Evolutionary conservation across 2,329 filamentous ascomycete species (phyloP).

Genomic region (Colletotrichum incanum): DNA sequence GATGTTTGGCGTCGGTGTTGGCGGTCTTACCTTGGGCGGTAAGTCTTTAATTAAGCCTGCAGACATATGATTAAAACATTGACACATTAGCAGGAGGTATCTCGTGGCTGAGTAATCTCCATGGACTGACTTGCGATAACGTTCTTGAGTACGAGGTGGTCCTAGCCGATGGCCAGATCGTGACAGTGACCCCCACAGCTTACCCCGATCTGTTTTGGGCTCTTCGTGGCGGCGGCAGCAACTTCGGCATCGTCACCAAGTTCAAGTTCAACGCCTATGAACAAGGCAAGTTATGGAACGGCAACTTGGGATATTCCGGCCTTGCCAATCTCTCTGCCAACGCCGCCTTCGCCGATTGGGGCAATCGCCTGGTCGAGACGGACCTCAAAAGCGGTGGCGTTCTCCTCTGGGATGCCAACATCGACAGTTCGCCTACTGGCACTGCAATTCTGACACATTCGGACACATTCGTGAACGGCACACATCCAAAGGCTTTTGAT

Average conservation of each 20-base stretch:
- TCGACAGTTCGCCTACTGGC: constrained; percentile 7
- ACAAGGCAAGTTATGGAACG: constrained; percentile 38
- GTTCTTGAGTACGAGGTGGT: constrained; percentile 58
- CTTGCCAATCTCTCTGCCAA: background rate
- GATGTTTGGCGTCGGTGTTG: constrained; percentile 57
- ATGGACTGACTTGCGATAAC: constrained; percentile 60
- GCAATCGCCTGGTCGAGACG: background rate
- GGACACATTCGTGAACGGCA: constrained; percentile 30
- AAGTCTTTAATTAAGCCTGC: background rate
- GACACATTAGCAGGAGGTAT: constrained; percentile 53
- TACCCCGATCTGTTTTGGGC: constrained; percentile 61
- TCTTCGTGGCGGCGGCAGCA: constrained; percentile 61
- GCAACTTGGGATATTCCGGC: background rate
- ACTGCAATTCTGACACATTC: constrained; percentile 40
- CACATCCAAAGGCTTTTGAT: constrained; percentile 46
- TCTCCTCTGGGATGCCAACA: constrained; percentile 43
- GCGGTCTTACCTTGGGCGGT: constrained; percentile 57
- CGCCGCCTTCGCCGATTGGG: constrained; percentile 1
- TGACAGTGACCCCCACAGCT: constrained; percentile 52
- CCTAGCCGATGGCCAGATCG: constrained; percentile 55
- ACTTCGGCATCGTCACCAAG: constrained; percentile 55
- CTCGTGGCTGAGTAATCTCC: constrained; percentile 58
- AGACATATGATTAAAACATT: background rate
- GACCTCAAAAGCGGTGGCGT: constrained; percentile 32
- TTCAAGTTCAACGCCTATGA: constrained; percentile 45